A percentile compares a stretch with the other conserved stretches of the same genome.
Evolutionary conservation across 2,329 filamentous ascomycete genomes (phyloP).

Genomic region (Trichoderma aggressivum): DNA sequence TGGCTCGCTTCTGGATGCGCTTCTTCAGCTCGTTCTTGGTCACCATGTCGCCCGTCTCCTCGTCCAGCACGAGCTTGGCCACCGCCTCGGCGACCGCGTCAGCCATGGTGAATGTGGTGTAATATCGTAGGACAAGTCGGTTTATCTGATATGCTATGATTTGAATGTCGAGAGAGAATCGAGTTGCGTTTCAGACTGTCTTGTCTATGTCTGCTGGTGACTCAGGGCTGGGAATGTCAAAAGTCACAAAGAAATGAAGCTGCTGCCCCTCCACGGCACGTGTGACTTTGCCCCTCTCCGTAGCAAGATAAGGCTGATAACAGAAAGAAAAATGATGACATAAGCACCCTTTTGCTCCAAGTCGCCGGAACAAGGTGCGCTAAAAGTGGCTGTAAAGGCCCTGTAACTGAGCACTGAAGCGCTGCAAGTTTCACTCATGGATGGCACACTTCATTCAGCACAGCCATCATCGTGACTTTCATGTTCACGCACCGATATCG

Average conservation of each 20-base stretch:
- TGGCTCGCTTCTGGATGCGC: conserved; percentile 54
- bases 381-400: background rate
- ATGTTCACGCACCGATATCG: background rate
- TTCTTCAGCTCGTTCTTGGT: conserved; percentile 64
- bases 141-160: background rate
- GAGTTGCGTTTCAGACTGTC: background rate
- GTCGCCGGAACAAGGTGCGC: background rate
- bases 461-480: background rate
- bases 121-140: background rate
- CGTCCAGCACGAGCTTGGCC: conserved; percentile 58
- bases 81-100: conserved; percentile 15
- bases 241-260: background rate
- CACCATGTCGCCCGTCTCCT: conserved; percentile 63
- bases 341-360: background rate
- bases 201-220: background rate
- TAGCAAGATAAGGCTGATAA: background rate
- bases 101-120: conserved; percentile 4
- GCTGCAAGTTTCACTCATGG: background rate
- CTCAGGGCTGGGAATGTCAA: background rate
- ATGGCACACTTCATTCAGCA: background rate
- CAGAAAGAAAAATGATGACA: background rate
- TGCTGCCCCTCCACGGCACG: background rate
- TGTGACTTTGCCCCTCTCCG: background rate
- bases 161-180: background rate
- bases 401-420: background rate